Evolutionary conservation across 495 filamentous ascomycete species (phyloP).

Genomic region (Gamarada debralockiae): DNA sequence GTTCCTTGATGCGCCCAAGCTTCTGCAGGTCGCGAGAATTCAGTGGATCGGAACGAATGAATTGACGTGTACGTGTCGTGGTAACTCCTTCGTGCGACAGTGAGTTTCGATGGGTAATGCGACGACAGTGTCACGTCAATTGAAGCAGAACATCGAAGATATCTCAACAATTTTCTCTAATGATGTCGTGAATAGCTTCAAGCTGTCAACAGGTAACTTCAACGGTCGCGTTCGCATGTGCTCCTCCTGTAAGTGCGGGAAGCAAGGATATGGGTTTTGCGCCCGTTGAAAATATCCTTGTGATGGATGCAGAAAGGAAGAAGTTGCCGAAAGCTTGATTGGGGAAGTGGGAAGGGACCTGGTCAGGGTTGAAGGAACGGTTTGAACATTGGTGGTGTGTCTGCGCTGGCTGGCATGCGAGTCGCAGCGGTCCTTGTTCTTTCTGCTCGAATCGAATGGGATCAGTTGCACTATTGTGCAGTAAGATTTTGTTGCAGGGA

Average conservation of each 20-base stretch:
- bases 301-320: conserved; percentile 3
- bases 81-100: conserved; percentile 1
- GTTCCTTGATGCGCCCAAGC: conserved; percentile 14
- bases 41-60: not conserved
- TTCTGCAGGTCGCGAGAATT: conserved; percentile 5
- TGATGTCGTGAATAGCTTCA: conserved; percentile 22
- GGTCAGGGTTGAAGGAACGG: not conserved
- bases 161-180: not conserved
- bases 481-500: no score
- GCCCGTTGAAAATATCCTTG: conserved; percentile 18
- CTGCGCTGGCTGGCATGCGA: conserved; percentile 2
- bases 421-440: no score
- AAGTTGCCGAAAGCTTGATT: conserved; percentile 24
- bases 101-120: conserved; percentile 1
- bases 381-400: conserved; percentile 11
- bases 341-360: not conserved
- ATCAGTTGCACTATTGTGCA: no score
- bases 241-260: conserved; percentile 13
- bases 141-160: not conserved
- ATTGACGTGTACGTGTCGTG: conserved; percentile 7
- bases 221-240: conserved; percentile 16
- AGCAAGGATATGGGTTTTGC: conserved; percentile 21
- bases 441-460: no score
- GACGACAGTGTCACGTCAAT: conserved; percentile 18
- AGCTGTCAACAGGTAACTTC: not conserved